These are phyloP conservation scores for Aspergillus indologenus DNA, from an alignment of 495 filamentous ascomycete genomes.

Conservation along the genomic window DNA sequence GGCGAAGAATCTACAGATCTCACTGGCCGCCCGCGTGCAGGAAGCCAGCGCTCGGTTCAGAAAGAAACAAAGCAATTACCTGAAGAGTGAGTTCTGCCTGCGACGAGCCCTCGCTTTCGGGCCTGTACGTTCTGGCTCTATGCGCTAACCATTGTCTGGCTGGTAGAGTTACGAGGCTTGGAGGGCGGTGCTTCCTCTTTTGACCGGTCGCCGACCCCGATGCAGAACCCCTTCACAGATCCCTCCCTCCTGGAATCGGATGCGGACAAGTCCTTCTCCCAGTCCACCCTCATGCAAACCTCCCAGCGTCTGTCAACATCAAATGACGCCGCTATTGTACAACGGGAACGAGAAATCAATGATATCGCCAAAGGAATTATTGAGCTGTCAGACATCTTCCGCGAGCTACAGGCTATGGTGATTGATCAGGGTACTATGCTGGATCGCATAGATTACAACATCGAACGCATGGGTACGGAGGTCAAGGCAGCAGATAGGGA, in stretches of 20 bases:
- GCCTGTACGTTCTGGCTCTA: not conserved
- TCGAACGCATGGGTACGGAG: conserved; percentile 85
- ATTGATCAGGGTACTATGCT: conserved; percentile 98
- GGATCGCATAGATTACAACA: conserved; percentile 97
- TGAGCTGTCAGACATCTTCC: conserved; percentile 92
- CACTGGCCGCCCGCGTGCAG: conserved; percentile 80
- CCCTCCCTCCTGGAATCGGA: conserved; percentile 86
- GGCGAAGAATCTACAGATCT: conserved; percentile 93
- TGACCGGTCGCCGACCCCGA: conserved; percentile 61
- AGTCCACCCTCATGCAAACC: conserved; percentile 77
- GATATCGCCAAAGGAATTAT: conserved; percentile 98
- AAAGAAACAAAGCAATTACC: conserved; percentile 94
- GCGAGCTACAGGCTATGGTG: conserved; percentile 92
- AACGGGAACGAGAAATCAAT: conserved; percentile 95
- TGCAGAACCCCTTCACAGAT: conserved; percentile 65
- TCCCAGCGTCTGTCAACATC: conserved; percentile 64
- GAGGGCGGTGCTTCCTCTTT: conserved; percentile 61
- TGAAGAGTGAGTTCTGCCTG: conserved; percentile 68
- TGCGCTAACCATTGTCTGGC: conserved; percentile 11
- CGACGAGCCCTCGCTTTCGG: not conserved
- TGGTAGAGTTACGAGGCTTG: conserved; percentile 77
- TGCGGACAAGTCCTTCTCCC: conserved; percentile 86
- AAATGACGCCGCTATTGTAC: conserved; percentile 82
- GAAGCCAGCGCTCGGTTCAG: conserved; percentile 89
- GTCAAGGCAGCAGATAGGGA: conserved; percentile 92